phyloP scores from a whole-genome alignment of 768 basidiomycete species.

The Kwoniella sp. region DNA sequence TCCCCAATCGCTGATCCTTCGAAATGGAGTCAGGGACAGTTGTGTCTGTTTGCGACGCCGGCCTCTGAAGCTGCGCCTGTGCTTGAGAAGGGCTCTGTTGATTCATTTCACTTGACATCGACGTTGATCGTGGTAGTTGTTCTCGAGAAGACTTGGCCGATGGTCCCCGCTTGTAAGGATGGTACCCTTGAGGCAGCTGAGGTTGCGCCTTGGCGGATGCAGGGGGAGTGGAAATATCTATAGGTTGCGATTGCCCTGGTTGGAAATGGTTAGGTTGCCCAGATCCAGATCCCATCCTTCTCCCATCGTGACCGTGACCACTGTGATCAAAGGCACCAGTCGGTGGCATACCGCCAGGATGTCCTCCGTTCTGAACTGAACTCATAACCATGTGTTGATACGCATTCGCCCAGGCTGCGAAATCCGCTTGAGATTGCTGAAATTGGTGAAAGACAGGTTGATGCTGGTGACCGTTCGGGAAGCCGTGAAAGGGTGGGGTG shows the following conservation, averaged over 20 bases:
- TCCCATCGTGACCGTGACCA: constrained; percentile 17
- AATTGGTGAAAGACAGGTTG: constrained; percentile 33
- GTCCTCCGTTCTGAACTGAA: constrained; percentile 19
- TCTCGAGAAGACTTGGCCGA: constrained; percentile 28
- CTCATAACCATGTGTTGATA: constrained; percentile 42
- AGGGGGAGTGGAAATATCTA: constrained; percentile 8
- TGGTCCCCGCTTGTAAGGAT: constrained; percentile 40
- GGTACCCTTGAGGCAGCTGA: constrained; percentile 25
- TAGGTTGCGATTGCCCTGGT: neutral
- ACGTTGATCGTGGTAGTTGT: constrained; percentile 19
- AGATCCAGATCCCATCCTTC: constrained; percentile 25
- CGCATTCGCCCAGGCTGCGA: constrained; percentile 44
- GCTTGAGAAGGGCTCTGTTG: too few species aligned
- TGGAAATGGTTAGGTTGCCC: neutral
- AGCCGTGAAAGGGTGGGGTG: constrained; percentile 21
- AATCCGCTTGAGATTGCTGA: constrained; percentile 41
- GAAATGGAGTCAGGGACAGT: neutral
- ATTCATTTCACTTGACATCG: too few species aligned
- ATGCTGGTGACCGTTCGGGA: constrained; percentile 10
- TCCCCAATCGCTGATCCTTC: too few species aligned
- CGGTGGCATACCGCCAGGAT: constrained; percentile 22
- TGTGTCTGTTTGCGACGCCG: neutral
- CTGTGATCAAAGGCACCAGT: constrained; percentile 4
- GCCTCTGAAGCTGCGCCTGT: too few species aligned
- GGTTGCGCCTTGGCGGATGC: constrained; percentile 11